Evolutionary conservation across 2,329 filamentous ascomycete species (phyloP), one percentile per base, ranked within the genome.

Genomic region (Penicillium italicum): DNA sequence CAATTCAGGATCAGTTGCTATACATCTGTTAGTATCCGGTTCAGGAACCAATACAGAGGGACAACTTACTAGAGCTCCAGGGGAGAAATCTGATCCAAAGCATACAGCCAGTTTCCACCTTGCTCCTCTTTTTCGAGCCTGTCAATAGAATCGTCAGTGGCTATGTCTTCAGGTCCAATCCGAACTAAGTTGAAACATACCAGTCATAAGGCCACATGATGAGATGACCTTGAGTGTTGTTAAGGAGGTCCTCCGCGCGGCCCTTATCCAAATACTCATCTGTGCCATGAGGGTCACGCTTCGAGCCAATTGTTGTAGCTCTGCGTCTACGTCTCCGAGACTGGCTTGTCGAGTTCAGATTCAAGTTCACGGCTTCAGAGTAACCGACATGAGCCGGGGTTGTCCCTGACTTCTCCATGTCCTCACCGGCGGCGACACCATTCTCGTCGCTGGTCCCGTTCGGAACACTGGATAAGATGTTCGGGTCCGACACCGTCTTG

Each of bases 191-290:
- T 4, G 34, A 24, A 38, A 55, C 78, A 63, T 72, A 83, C 84
- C 95, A 99, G 68, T 99, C 91, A 74, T 97, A 96, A 6, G 94
- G 94, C 79, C 95, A 99, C 61, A 90, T 79, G 26, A 99, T 92
- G 50, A 99, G 74, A 70, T 92, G 86, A 1, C 94, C 94, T 73
- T 97, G 93, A 26, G 94, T 83, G 77, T 94, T 77, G 60, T 85
- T 83, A 62, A 97, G 78, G 63, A 97, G 75, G 64, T 90, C 88
- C 70, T 96, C 92, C 1, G 91, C 90, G 62, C 95, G 90, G 6
- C 82, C 81, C 52, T 84, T 84, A 28, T 83, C 81, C 50, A 97
- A 80, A 62, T 97, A 78, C 49, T 96, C 91, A 59, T 96, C 92
- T 1, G 81, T 77, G 14, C 82, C 76, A 60, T 73, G 74, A 60